These are phyloP conservation scores for Amanita rimosa DNA, from an alignment of 768 basidiomycete species.

Conservation along the genomic window DNA sequence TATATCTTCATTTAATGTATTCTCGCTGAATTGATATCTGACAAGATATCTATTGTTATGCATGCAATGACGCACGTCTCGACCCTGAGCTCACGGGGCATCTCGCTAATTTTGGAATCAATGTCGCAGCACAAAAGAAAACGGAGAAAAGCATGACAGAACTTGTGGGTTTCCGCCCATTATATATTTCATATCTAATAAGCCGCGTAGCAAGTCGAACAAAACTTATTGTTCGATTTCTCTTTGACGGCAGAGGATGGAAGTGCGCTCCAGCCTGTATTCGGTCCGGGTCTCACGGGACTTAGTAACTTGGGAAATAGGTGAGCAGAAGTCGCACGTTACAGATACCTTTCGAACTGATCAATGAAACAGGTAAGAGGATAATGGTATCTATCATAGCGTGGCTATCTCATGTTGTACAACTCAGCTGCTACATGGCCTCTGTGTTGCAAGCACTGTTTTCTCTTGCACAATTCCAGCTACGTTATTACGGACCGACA, in stretches of 20 bases:
- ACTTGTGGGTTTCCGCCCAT: constrained; percentile 38
- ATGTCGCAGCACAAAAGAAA: constrained; percentile 70
- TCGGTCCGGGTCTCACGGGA: constrained; percentile 84
- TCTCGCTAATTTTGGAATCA: constrained; percentile 78
- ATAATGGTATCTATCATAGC: no score
- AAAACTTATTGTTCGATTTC: constrained; percentile 92
- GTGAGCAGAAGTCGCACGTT: no score
- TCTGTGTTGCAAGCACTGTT: constrained; percentile 85
- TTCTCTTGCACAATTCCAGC: constrained; percentile 65
- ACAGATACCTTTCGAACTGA: no score
- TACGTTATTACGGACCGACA: constrained; percentile 42
- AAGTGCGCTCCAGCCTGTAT: constrained; percentile 77
- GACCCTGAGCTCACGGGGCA: constrained; percentile 71
- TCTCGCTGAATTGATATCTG: neutral
- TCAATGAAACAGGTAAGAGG: no score
- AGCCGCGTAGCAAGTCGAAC: constrained; percentile 73
- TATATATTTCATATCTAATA: neutral
- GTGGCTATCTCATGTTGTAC: no score
- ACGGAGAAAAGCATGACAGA: constrained; percentile 98
- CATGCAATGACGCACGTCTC: constrained; percentile 72
- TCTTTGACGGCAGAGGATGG: constrained; percentile 82
- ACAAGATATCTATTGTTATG: constrained; percentile 90
- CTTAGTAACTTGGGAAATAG: constrained; percentile 81
- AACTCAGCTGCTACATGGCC: constrained; percentile 88
- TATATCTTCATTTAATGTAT: neutral